A percentile compares a stretch with the other conserved stretches of the same genome.
Evolutionary conservation across 2,329 filamentous ascomycete species (phyloP).

Genomic region (Tolypocladium ovalisporum): DNA sequence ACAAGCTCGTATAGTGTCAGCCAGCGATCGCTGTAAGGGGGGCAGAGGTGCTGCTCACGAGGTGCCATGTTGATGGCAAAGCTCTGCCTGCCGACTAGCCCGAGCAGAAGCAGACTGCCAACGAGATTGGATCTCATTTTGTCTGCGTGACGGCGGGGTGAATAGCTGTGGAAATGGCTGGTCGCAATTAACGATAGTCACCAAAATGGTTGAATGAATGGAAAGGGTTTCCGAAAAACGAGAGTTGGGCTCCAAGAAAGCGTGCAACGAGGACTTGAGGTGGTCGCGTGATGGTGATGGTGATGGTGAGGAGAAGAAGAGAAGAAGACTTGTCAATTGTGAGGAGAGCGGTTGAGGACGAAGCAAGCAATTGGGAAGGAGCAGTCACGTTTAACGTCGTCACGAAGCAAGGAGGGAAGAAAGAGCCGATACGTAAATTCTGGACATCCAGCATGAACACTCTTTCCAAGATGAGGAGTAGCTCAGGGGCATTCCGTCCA

Average conservation of each 20-base stretch:
- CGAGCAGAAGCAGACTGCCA: conserved; percentile 5
- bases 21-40: not conserved
- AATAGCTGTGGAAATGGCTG: conserved; percentile 11
- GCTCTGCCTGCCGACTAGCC: conserved; percentile 3
- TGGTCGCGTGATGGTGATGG: conserved; percentile 9
- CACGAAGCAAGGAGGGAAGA: not conserved
- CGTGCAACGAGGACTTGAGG: conserved; percentile 11
- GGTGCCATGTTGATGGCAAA: not conserved
- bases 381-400: not conserved
- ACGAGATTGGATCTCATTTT: conserved; percentile 12
- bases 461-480: not conserved
- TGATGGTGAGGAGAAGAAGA: conserved; percentile 7
- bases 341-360: not conserved
- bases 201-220: conserved; percentile 15
- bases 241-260: conserved; percentile 10
- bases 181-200: conserved; percentile 20
- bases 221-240: too few species aligned
- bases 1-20: not conserved
- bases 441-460: not conserved
- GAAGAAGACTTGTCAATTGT: conserved; percentile 1
- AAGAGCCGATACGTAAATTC: not conserved
- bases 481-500: too few species aligned
- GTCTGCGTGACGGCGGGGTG: conserved; percentile 3
- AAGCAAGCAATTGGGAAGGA: conserved; percentile 1
- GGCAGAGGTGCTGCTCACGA: not conserved